Conservation (phyloP, 176 grass and related monocot genomes). For the Pontederia crassipes region DNA sequence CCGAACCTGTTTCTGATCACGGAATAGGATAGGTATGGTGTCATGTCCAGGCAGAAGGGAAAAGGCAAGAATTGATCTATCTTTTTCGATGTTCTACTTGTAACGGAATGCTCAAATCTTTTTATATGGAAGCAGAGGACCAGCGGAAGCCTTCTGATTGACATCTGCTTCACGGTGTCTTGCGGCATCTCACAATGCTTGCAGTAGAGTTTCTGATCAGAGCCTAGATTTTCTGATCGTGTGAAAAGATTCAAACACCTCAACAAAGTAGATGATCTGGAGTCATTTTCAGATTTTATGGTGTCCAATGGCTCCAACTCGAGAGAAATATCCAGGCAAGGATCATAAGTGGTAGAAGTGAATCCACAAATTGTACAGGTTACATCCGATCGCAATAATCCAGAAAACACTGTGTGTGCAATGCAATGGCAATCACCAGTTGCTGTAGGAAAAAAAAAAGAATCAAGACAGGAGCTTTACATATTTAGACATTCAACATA, state of each 20-base stretch:
- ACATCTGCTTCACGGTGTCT: slow-evolving; percentile 27
- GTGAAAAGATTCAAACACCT: slow-evolving; percentile 25
- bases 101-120: slow-evolving; percentile 20
- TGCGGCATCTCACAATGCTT: slow-evolving; percentile 16
- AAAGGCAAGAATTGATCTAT: slow-evolving; percentile 20
- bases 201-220: slow-evolving; percentile 23
- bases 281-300: slow-evolving; percentile 8
- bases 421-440: slow-evolving; percentile 18
- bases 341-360: slow-evolving; percentile 26
- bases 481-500: neutral
- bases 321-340: slow-evolving; percentile 17
- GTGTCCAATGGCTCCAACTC: slow-evolving; percentile 6
- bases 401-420: slow-evolving; percentile 23
- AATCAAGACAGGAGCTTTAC: neutral
- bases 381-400: slow-evolving; percentile 18
- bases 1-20: slow-evolving; percentile 17
- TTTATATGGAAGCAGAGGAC: slow-evolving; percentile 27
- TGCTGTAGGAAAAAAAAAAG: neutral
- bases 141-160: slow-evolving; percentile 19
- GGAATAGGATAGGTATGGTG: slow-evolving; percentile 19
- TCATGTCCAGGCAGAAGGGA: slow-evolving; percentile 20
- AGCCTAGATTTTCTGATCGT: slow-evolving; percentile 19
- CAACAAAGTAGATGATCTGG: slow-evolving; percentile 18
- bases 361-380: slow-evolving; percentile 25
- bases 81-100: slow-evolving; percentile 11